Base-by-base conservation (phyloP, 1,284 basidiomycete genomes). In the Naganishia albida region DNA sequence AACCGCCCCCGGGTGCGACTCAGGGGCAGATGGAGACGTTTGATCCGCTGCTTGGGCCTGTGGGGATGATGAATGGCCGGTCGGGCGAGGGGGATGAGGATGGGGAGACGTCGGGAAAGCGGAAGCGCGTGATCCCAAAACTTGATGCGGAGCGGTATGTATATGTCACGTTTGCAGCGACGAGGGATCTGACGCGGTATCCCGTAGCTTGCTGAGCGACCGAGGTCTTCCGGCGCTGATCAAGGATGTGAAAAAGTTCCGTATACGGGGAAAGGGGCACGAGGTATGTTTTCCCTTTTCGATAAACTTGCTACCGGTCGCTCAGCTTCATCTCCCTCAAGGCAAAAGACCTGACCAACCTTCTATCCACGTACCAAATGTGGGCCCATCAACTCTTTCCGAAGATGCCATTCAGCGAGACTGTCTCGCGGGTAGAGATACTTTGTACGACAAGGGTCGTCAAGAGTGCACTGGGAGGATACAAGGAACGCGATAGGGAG, bases 321-420 rank as follows among this genome's bases (percentile, higher is more conserved):
- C 25, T 51, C 28, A 23, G 16, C 54, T 49, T 34, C 44, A 3
- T 3, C 25, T 26, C n/a, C 25, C 16, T 34, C 6, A 72, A 94
- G 92, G 81, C 81, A 25, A 78, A 84, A 62, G 93, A 97, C 75
- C 83, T 97, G 42, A 85, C 85, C 68, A 82, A 88, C 39, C 78
- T 96, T 18, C 81, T 96, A 62, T 85, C 87, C 69, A 80, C 89
- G 60, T 96, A 96, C 74, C 91, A 92, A 71, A 88, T 93, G 72
- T 97, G 93, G 93, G 84, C 91, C 1, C 93, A 96, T 77, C 84
- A 84, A 70, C 84, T 97, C 83, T 93, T 88, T 73, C 93, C 93
- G 2, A 91, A 89, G 73, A 88, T 85, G 8, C 86, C 88, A 57
- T 94, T 96, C 76, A 82, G 82, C 52, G 91, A 94, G 75, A 94